phyloP scores from a whole-genome alignment of 129 eudicot genomes.

The Centella asiatica region DNA sequence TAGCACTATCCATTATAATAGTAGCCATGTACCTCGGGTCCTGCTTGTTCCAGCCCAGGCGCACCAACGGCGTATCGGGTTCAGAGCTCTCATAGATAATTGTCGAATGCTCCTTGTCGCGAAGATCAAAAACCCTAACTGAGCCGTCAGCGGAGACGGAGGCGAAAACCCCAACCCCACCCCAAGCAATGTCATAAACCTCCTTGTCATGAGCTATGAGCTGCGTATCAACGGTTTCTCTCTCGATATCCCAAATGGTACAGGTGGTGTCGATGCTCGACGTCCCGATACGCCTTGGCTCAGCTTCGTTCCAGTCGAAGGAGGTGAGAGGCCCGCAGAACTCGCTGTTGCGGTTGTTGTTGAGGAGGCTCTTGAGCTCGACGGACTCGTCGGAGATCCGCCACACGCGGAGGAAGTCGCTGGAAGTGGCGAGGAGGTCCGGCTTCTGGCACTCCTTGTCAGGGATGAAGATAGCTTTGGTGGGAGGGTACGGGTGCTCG shows the following conservation, averaged over 20 bases:
- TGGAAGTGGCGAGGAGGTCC: conserved; percentile 78
- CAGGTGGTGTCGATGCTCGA: conserved; percentile 86
- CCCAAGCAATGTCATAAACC: conserved; percentile 96
- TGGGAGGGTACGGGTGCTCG: conserved; percentile 93
- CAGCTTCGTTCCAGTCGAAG: conserved; percentile 94
- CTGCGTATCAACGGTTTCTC: conserved; percentile 83
- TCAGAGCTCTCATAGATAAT: conserved; percentile 86
- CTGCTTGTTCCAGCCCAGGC: conserved; percentile 95
- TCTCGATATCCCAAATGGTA: conserved; percentile 89
- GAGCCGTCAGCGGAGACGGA: conserved; percentile 93
- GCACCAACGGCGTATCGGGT: conserved; percentile 83
- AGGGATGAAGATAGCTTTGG: conserved; percentile 76
- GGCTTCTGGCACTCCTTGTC: conserved; percentile 92
- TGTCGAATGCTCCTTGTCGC: conserved; percentile 90
- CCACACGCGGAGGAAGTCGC: conserved; percentile 84
- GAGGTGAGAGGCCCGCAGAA: conserved; percentile 89
- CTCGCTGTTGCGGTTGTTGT: conserved; percentile 69
- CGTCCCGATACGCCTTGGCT: conserved; percentile 79
- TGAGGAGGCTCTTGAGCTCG: conserved; percentile 57
- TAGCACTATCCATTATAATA: conserved; percentile 86
- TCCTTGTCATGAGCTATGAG: conserved; percentile 92
- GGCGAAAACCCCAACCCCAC: conserved; percentile 96
- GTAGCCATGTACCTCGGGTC: conserved; percentile 98
- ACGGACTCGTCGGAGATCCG: conserved; percentile 46
- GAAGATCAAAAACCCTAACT: conserved; percentile 76